Base-by-base conservation (phyloP, 2,329 filamentous ascomycete genomes). In the Apiospora rasikravindrae region DNA sequence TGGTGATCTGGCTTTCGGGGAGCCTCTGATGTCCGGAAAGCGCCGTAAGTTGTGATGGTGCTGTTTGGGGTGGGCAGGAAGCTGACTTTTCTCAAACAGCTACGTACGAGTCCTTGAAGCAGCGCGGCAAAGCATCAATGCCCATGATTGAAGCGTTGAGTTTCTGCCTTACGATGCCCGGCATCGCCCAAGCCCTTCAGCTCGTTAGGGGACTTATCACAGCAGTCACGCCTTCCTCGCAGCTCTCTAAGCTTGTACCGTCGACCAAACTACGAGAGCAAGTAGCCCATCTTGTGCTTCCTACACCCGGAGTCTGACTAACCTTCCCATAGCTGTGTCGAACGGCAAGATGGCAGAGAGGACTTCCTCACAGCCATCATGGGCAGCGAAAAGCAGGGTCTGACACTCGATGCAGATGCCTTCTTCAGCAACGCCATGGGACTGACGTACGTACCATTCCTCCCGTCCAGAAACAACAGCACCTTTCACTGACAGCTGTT, bases 361-460 rank as follows among this genome's bases (percentile, higher is more conserved):
- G 51, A 61, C 51, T 61, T 61, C 11, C 51, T 61, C 51, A 61
- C 51, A 11, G 29, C 51, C 11, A 61, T 61, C 29, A 61, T 61
- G 51, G 51, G 51, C 51, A 26, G 51, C 51, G 51, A 61, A 26
- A 61, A 61, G 29, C 24, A 61, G 29, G 51, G 51, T 10, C 51
- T 61, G 51, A 61, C 51, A 19, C 51, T 61, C 51, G 51, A 61
- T 8, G 51, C 51, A 4, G 51, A 61, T 26, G 29, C 51, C 11
- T 61, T 61, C 51, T 61, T 61, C 29, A 61, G 51, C n/a, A 61
- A 61, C n/a, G 51, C 51, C 6, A 61, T 61, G 51, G 51, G 51
- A 6, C 16, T 61, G 16, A 33, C 51, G 51, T 61, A 11, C 16
- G 51, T 29, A 61, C 2, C n/a, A 13, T 8, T 1, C 3, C 8